phyloP scores from a whole-genome alignment of 257 asterid genomes.

The Vinca minor region DNA sequence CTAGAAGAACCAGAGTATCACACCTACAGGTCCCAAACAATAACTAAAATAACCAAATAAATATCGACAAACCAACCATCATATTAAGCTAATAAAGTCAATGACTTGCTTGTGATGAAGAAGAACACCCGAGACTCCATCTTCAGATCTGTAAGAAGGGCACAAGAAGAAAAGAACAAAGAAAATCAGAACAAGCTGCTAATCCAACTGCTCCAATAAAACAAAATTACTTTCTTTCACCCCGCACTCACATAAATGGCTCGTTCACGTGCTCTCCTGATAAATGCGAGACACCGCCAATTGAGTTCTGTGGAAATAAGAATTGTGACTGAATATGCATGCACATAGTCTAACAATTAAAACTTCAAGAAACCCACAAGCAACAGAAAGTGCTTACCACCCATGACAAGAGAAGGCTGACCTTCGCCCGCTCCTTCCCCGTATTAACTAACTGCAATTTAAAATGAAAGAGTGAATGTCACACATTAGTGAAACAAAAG shows the following conservation, averaged over 20 bases:
- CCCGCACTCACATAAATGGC: conserved; percentile 78
- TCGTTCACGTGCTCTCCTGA: conserved; percentile 94
- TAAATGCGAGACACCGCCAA: conserved; percentile 83
- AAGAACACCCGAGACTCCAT: conserved; percentile 97
- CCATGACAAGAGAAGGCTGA: conserved; percentile 95
- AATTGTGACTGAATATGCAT: conserved; percentile 17
- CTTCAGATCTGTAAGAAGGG: conserved; percentile 54
- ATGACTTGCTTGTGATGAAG: conserved; percentile 99
- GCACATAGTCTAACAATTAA: conserved; percentile 1
- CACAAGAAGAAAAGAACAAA: conserved; percentile 11
- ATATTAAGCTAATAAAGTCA: conserved; percentile 45
- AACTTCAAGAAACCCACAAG: conserved; percentile 10
- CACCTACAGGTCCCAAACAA: conserved; percentile 5
- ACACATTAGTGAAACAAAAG: conserved; percentile 19
- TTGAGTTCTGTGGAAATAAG: conserved; percentile 63
- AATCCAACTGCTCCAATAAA: background rate
- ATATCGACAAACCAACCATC: conserved; percentile 47
- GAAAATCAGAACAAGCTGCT: conserved; percentile 16
- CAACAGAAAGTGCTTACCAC: conserved; percentile 54
- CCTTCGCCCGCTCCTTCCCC: conserved; percentile 97
- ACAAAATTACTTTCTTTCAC: conserved; percentile 8
- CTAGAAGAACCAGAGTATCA: background rate
- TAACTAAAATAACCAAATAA: conserved; percentile 15
- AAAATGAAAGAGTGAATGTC: background rate
- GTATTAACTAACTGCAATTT: conserved; percentile 80